Evolutionary conservation across 306 rosid genomes (phyloP).

Genomic region (Erythrophleum fordii): DNA sequence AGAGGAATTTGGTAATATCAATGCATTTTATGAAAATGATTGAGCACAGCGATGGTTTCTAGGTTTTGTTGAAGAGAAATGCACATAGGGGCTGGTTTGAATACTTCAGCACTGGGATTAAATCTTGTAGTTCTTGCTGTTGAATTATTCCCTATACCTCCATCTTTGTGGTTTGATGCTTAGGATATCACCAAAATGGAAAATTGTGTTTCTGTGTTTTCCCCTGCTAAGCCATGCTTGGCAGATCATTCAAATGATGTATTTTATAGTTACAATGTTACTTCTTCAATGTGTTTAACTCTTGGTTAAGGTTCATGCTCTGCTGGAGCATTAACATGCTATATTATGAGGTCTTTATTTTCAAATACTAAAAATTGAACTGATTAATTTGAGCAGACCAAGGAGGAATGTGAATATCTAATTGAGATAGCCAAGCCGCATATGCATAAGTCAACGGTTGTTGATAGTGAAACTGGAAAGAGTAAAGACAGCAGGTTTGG

Average conservation of each 20-base stretch:
- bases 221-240: background rate
- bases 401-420: slow-evolving; percentile 85
- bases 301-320: slow-evolving; percentile 8
- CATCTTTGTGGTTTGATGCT: background rate
- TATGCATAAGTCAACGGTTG: slow-evolving; percentile 78
- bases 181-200: background rate
- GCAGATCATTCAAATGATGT: background rate
- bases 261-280: background rate
- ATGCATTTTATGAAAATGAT: background rate
- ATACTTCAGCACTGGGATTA: background rate
- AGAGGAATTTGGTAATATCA: background rate
- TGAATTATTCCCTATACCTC: background rate
- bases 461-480: slow-evolving; percentile 85
- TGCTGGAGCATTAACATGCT: background rate
- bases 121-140: background rate
- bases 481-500: slow-evolving; percentile 85
- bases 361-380: slow-evolving; percentile 32
- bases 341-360: slow-evolving; percentile 1
- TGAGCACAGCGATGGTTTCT: background rate
- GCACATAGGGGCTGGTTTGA: background rate
- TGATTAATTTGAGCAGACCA: slow-evolving; percentile 61
- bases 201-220: slow-evolving; percentile 2
- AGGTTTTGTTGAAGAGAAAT: background rate
- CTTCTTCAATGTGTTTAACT: slow-evolving; percentile 13
- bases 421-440: slow-evolving; percentile 73